Evolutionary conservation across 305 asterid species (phyloP).

Genomic region (Fraxinus albicans): DNA sequence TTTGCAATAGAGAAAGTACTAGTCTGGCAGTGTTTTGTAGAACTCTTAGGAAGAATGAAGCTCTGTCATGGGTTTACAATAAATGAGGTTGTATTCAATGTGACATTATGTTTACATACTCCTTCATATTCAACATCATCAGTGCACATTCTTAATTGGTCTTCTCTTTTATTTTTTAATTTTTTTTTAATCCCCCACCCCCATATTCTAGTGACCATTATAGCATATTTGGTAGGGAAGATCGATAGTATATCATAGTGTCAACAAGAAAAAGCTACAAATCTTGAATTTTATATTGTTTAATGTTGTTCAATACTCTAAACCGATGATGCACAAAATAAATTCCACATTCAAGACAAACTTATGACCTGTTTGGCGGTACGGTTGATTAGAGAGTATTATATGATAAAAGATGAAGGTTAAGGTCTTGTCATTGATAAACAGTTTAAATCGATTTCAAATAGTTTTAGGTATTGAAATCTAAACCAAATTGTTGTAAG

Average conservation of each 20-base stretch:
- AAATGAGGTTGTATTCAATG: background rate
- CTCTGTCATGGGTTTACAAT: background rate
- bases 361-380: background rate
- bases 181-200: no score
- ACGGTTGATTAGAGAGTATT: background rate
- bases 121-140: background rate
- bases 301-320: background rate
- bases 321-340: background rate
- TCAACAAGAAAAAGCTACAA: no score
- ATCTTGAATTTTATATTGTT: no score
- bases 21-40: background rate
- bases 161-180: background rate
- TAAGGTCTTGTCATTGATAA: background rate
- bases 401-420: background rate
- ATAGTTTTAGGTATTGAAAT: no score
- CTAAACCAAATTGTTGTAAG: no score
- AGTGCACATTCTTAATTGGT: background rate
- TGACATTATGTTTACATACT: background rate
- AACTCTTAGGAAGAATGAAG: background rate
- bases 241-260: background rate
- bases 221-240: background rate
- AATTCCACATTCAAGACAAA: background rate
- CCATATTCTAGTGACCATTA: background rate
- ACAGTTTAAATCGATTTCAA: no score
- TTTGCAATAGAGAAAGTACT: background rate